Percentiles rank a stretch among this genome's conserved stretches.
Evolutionary conservation across 345 rosid genomes (phyloP).

Genomic region (Eucalyptus grandis): DNA sequence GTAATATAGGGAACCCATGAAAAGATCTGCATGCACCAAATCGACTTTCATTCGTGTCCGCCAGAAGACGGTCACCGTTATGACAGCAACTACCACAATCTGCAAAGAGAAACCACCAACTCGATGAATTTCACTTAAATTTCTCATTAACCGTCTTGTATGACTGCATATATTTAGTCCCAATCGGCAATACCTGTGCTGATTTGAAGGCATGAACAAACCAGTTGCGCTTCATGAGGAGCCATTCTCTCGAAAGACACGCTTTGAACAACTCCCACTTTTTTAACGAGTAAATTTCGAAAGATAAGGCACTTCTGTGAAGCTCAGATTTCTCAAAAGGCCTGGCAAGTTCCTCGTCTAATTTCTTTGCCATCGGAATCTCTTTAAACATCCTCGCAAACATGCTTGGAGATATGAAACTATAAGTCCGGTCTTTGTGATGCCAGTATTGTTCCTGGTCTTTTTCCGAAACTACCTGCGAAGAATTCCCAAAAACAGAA

Average conservation of each 20-base stretch:
- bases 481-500: background rate
- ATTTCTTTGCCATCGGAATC: slow-evolving; percentile 20
- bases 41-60: slow-evolving; percentile 21
- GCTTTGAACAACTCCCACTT: slow-evolving; percentile 54
- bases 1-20: slow-evolving; percentile 24
- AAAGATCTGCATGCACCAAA: slow-evolving; percentile 11
- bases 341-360: slow-evolving; percentile 20
- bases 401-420: slow-evolving; percentile 29
- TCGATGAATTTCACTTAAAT: background rate
- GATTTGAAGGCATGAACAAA: slow-evolving; percentile 27
- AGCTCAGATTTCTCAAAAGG: slow-evolving; percentile 20
- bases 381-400: slow-evolving; percentile 22
- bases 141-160: background rate
- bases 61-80: slow-evolving; percentile 27
- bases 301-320: slow-evolving; percentile 27
- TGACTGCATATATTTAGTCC: background rate
- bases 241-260: slow-evolving; percentile 53
- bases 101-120: slow-evolving; percentile 4
- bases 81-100: slow-evolving; percentile 19
- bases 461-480: slow-evolving; percentile 42
- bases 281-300: slow-evolving; percentile 20
- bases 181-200: slow-evolving; percentile 9
- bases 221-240: slow-evolving; percentile 42
- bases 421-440: slow-evolving; percentile 11
- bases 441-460: slow-evolving; percentile 68